Conservation (phyloP, 176 grass and related monocot species). For the Ampelocalamus luodianensis region DNA sequence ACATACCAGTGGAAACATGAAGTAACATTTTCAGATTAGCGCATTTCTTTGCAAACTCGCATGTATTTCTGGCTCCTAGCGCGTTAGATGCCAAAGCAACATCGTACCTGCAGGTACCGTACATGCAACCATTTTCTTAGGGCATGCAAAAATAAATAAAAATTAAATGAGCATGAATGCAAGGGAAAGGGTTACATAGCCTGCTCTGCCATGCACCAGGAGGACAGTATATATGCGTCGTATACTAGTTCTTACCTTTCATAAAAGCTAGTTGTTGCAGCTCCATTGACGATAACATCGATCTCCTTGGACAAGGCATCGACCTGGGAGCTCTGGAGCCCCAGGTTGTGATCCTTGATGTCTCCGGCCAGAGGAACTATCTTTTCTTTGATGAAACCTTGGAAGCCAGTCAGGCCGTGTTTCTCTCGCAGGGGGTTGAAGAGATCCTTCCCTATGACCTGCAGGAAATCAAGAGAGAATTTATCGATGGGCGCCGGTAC, state of each 20-base stretch:
- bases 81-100: constrained; percentile 55
- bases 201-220: no score
- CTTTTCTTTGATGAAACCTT: constrained; percentile 30
- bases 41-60: constrained; percentile 61
- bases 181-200: no score
- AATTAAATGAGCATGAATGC: no score
- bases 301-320: constrained; percentile 45
- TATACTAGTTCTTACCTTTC: constrained; percentile 34
- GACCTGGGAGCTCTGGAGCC: constrained; percentile 38
- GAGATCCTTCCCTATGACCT: constrained; percentile 37
- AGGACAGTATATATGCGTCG: no score
- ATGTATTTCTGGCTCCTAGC: constrained; percentile 43
- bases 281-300: constrained; percentile 53
- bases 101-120: constrained; percentile 46
- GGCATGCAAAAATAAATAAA: not conserved
- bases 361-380: constrained; percentile 10
- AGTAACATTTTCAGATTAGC: constrained; percentile 57
- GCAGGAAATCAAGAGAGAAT: no score
- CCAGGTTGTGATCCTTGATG: constrained; percentile 22
- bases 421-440: not conserved
- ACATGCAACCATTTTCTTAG: not conserved
- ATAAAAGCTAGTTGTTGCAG: constrained; percentile 61
- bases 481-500: no score
- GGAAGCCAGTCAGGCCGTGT: constrained; percentile 5
- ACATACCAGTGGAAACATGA: constrained; percentile 66